Conservation (phyloP, 768 basidiomycete genomes). For the Tulasnella sp. region DNA sequence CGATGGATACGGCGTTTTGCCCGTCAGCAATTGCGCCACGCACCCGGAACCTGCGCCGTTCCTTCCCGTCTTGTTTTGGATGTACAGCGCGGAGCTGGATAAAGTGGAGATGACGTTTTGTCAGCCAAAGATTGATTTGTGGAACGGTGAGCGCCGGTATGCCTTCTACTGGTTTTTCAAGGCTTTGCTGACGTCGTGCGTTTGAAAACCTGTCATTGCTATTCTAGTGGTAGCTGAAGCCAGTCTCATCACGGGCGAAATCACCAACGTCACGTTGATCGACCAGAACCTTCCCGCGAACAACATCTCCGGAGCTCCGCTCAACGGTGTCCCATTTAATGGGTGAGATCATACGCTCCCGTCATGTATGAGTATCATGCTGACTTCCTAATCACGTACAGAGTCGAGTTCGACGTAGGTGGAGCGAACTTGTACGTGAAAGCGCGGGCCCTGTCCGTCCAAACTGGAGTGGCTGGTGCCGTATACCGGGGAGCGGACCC, state of each 20-base stretch:
- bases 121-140: slow-evolving; percentile 53
- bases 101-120: slow-evolving; percentile 62
- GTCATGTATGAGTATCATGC: neutral
- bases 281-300: slow-evolving; percentile 48
- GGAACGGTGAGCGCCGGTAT: slow-evolving; percentile 50
- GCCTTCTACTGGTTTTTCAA: no score
- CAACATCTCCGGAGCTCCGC: slow-evolving; percentile 56
- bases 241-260: slow-evolving; percentile 50
- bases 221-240: slow-evolving; percentile 42
- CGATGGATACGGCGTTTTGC: slow-evolving; percentile 56
- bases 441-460: slow-evolving; percentile 56
- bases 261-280: slow-evolving; percentile 47
- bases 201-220: no score
- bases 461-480: slow-evolving; percentile 61
- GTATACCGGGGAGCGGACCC: slow-evolving; percentile 54
- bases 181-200: no score
- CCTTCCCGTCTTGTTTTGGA: slow-evolving; percentile 73
- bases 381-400: neutral
- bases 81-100: slow-evolving; percentile 45
- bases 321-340: slow-evolving; percentile 59
- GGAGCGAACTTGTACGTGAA: slow-evolving; percentile 51
- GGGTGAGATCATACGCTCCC: slow-evolving; percentile 48
- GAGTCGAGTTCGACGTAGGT: slow-evolving; percentile 26
- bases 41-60: slow-evolving; percentile 44
- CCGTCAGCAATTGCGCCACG: slow-evolving; percentile 44